phyloP scores from a whole-genome alignment of 805 yeast genomes.

The Maudiozyma barnettii region DNA sequence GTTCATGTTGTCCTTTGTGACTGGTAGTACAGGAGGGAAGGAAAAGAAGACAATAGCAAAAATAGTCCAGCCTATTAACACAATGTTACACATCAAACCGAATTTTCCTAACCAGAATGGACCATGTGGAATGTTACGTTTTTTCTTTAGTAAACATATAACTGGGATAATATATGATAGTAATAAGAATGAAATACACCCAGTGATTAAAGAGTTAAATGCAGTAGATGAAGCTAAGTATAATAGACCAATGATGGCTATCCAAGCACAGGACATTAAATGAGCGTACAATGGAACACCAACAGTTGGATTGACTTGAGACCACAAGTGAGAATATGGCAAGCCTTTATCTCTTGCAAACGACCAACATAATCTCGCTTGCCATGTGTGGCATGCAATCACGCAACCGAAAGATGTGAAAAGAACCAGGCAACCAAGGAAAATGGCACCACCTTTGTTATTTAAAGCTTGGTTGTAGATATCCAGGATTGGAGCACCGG shows the following conservation, averaged over 20 bases:
- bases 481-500: slow-evolving; percentile 59
- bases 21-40: slow-evolving; percentile 59
- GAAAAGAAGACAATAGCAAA: slow-evolving; percentile 54
- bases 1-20: slow-evolving; percentile 52
- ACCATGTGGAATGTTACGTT: slow-evolving; percentile 41
- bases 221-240: slow-evolving; percentile 62
- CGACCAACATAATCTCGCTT: slow-evolving; percentile 63
- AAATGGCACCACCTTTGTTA: slow-evolving; percentile 48
- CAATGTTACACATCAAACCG: slow-evolving; percentile 43
- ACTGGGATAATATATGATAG: slow-evolving; percentile 53
- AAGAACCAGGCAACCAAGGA: slow-evolving; percentile 42
- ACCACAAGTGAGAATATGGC: slow-evolving; percentile 48
- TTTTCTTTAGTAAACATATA: slow-evolving; percentile 37
- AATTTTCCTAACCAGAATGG: slow-evolving; percentile 57
- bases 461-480: slow-evolving; percentile 51
- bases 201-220: slow-evolving; percentile 54
- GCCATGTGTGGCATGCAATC: slow-evolving; percentile 63
- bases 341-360: slow-evolving; percentile 63
- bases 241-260: slow-evolving; percentile 47
- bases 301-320: slow-evolving; percentile 40
- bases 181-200: slow-evolving; percentile 51
- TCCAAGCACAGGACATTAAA: slow-evolving; percentile 43
- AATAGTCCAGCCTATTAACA: slow-evolving; percentile 46
- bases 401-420: slow-evolving; percentile 55
- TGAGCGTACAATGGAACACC: slow-evolving; percentile 60